A percentile compares a stretch with the other conserved stretches of the same genome.
These are phyloP conservation scores for Nepenthes gracilis DNA, from an alignment of 148 eudicot genomes.

Conservation along the genomic window DNA sequence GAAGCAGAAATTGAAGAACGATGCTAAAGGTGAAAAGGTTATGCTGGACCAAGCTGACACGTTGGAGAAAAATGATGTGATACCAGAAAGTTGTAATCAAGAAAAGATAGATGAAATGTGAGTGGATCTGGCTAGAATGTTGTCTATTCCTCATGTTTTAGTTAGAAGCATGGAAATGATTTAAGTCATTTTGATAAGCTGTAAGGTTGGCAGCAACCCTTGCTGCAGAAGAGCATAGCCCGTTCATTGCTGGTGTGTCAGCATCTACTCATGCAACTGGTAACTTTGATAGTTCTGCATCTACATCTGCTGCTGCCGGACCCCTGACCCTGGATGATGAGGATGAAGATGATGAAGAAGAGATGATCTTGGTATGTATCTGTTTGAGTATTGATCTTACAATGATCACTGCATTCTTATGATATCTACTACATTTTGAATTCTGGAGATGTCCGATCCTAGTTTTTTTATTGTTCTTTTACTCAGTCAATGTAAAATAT, in stretches of 20 bases:
- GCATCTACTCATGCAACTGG: constrained; percentile 28
- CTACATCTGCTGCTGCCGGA: constrained; percentile 35
- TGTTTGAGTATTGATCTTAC: background rate
- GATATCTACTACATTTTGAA: background rate
- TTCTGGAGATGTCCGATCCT: no score
- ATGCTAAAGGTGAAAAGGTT: constrained; percentile 54
- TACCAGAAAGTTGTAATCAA: constrained; percentile 26
- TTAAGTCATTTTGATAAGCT: constrained; percentile 10
- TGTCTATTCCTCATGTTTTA: constrained; percentile 1
- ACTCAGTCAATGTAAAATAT: constrained; percentile 1
- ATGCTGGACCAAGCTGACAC: constrained; percentile 19
- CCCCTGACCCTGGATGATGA: constrained; percentile 21
- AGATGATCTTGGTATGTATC: constrained; percentile 67
- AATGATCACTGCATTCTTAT: background rate
- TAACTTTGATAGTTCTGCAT: constrained; percentile 29
- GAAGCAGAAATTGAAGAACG: constrained; percentile 45
- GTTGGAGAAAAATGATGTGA: constrained; percentile 10
- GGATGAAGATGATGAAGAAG: constrained; percentile 70
- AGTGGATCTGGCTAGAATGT: constrained; percentile 14
- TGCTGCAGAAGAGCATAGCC: constrained; percentile 59
- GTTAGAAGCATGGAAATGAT: constrained; percentile 2
- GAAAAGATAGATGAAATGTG: constrained; percentile 73
- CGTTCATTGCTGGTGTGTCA: constrained; percentile 29
- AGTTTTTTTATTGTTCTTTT: background rate
- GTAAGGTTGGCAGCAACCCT: constrained; percentile 88